Evolutionary conservation across 2,329 filamentous ascomycete genomes (phyloP).

Genomic region (Nemania abortiva): DNA sequence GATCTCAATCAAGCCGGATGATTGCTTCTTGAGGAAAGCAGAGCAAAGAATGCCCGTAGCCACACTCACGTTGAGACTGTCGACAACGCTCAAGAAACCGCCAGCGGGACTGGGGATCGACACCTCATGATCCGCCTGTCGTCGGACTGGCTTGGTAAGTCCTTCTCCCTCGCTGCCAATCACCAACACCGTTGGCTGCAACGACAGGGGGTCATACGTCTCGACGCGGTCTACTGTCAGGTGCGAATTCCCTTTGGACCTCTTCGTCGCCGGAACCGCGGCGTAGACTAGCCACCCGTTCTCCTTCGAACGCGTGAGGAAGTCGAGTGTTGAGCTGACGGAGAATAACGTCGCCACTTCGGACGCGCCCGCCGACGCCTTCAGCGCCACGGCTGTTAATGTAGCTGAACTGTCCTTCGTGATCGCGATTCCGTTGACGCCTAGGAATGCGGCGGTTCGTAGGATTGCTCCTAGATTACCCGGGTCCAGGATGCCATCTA

Average conservation of each 20-base stretch:
- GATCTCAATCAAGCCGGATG: slow-evolving; percentile 39
- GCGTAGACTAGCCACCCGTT: slow-evolving; percentile 89
- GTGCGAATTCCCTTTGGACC: slow-evolving; percentile 56
- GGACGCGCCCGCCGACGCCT: slow-evolving; percentile 88
- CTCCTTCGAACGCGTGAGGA: slow-evolving; percentile 74
- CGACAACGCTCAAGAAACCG: slow-evolving; percentile 69
- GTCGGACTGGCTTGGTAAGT: slow-evolving; percentile 72
- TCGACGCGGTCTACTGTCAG: slow-evolving; percentile 65
- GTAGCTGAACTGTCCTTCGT: slow-evolving; percentile 79
- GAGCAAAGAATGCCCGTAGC: slow-evolving; percentile 82
- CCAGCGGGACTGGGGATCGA: slow-evolving; percentile 71
- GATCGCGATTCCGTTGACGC: slow-evolving; percentile 84
- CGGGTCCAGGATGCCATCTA: slow-evolving; percentile 84
- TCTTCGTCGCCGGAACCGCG: slow-evolving; percentile 67
- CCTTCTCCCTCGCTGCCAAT: slow-evolving; percentile 86
- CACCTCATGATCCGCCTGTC: slow-evolving; percentile 73
- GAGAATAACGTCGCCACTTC: slow-evolving; percentile 82
- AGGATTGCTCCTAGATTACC: slow-evolving; percentile 93
- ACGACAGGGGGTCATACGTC: slow-evolving; percentile 63
- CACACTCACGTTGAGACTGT: slow-evolving; percentile 94
- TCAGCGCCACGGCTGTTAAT: slow-evolving; percentile 81
- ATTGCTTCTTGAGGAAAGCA: slow-evolving; percentile 68
- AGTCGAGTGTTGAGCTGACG: slow-evolving; percentile 74
- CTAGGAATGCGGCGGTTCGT: slow-evolving; percentile 90
- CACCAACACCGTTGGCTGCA: slow-evolving; percentile 80